phyloP scores from a whole-genome alignment of 2,329 filamentous ascomycete genomes.

The Juglanconis oblonga region DNA sequence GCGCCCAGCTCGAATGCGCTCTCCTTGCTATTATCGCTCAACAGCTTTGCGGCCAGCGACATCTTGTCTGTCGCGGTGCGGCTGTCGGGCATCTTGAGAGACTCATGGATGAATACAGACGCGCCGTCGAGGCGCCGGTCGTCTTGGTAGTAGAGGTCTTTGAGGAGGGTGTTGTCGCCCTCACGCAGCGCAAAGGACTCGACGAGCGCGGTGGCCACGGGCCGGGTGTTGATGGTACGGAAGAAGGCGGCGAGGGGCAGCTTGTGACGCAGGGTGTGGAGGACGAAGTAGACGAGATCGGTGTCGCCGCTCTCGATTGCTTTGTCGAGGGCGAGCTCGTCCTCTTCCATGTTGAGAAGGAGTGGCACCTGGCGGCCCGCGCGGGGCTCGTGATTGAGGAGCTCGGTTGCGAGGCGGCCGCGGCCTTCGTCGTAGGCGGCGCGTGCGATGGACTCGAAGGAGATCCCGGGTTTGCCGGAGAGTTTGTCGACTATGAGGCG shows the following conservation, averaged over 20 bases:
- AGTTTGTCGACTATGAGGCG: constrained; percentile 82
- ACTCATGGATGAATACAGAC: constrained; percentile 81
- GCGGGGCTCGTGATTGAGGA: constrained; percentile 90
- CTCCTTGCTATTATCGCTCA: constrained; percentile 77
- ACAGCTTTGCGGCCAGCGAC: constrained; percentile 76
- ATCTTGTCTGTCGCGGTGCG: constrained; percentile 79
- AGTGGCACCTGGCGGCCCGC: constrained; percentile 95
- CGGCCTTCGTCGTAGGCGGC: constrained; percentile 94
- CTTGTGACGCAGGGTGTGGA: constrained; percentile 85
- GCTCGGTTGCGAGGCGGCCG: constrained; percentile 79
- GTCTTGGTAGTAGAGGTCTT: constrained; percentile 97
- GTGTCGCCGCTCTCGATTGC: constrained; percentile 94
- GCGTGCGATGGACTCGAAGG: constrained; percentile 89
- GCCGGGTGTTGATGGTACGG: constrained; percentile 80
- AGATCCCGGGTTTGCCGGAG: constrained; percentile 85
- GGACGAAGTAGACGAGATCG: constrained; percentile 85
- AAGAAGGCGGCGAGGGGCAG: constrained; percentile 90
- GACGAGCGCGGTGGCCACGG: constrained; percentile 83
- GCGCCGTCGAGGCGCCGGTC: constrained; percentile 86
- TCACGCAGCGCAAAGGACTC: constrained; percentile 74
- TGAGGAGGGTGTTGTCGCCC: constrained; percentile 75
- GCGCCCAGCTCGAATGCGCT: constrained; percentile 68
- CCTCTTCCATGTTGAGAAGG: constrained; percentile 91
- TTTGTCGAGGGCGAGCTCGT: constrained; percentile 91
- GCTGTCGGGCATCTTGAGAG: constrained; percentile 68